Base-by-base conservation (phyloP, 371 early-diverging fungal species). In the Choanephora cucurbitarum region DNA sequence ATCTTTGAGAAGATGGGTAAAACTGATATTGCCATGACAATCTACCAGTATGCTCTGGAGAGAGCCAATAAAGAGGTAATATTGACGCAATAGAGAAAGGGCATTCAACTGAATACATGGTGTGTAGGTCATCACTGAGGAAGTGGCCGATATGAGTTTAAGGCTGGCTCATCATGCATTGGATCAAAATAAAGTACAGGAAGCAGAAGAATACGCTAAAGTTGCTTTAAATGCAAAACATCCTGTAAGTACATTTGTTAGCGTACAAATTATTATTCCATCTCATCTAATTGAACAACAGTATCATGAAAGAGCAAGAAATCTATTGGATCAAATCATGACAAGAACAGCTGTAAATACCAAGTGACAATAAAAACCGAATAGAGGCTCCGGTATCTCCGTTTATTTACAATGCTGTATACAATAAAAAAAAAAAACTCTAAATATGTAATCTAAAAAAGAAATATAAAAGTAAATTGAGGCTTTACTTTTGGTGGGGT, bases 131-230 rank as follows among this genome's bases (percentile, higher is more conserved):
- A 58, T 74, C 22, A 69, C 72, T 19, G 84, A 84, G 28, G 82
- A 85, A 52, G 61, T 76, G 17, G 81, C 82, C 2, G 81, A 85
- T 11, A 84, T 88, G 2, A 74, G 75, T 22, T 52, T 85, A 17
- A 85, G 71, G 46, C 53, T 90, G 56, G 88, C 90, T 1, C 42
- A 69, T 19, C 82, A 81, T 63, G 80, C 86, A 55, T 63, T 78
- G n/a, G 72, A 66, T 1, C 65, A 74, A n/a, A 75, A 73, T 0
- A 63, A 81, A 32, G 58, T 72, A 22, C 41, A 52, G 9, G 71
- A 62, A 13, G 88, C 89, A 2, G 57, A 67, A 17, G 60, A 66
- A 13, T 81, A 72, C 53, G 80, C 80, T 8, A 61, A 55, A 9
- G 62, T 69, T 18, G 74, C 72, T 1, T 52, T 79, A 23, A 64